Evolutionary conservation across 768 basidiomycete species (phyloP), one percentile per base, ranked within the genome.

Genomic region (Tricholoma flavovirens): DNA sequence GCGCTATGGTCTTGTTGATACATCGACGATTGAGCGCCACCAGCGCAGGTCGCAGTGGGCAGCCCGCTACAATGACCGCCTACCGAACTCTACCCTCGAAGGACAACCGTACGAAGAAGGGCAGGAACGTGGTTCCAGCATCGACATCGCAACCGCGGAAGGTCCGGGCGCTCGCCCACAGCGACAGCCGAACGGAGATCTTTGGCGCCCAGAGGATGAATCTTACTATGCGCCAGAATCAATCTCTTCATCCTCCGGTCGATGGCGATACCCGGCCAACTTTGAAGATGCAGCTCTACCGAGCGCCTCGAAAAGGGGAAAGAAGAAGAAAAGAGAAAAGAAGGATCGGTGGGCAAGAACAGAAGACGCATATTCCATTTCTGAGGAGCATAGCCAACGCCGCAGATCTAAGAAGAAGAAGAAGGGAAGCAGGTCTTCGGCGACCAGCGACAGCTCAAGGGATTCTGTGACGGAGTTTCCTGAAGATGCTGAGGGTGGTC

Each of bases 271-370:
- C 71, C 89, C 88, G 12, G 86, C 90, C 60, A 90, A 92, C 67
- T 90, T 93, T 63, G 83, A 85, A 49, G 89, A 90, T 60, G 78
- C 73, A 17, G 75, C 74, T 24, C 64, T 73, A 29, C 69, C 71
- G 43, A 66, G 52, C 12, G 24, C 73, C 49, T 65, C 68, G 56
- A 75, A 75, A 59, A 75, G 76, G 54, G 73, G 70, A 59, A 81
- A 75, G 71, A 87, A 83, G 72, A 83, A 83, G 71, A 84, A 87
- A 72, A 86, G 85, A 62, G 81, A 82, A 51, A 93, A 91, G 80
- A 92, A 93, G 70, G 91, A 93, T 63, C 76, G 91, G 56, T 93
- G 87, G 87, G 90, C 86, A 57, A 77, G 87, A 69, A 92, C 90
- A 30, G 89, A 91, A 70, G 91, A 93, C 67, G 91, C 90, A 32